Conservation (phyloP, 805 yeast species). For the Cyberlindnera galapagoensis region DNA sequence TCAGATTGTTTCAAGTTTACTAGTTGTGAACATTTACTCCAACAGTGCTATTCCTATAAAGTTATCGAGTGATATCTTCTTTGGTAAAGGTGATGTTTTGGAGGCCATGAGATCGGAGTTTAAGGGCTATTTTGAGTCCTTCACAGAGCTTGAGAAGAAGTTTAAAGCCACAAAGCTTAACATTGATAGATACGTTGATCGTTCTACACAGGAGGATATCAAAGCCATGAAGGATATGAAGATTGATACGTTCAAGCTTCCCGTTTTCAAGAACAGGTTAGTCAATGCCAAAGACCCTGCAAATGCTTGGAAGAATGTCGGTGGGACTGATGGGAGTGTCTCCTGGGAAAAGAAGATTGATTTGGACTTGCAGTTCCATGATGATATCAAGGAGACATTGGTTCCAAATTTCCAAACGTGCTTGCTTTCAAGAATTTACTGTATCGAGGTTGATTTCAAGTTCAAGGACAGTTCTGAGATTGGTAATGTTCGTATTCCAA, state of each 20-base stretch:
- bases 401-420: slow-evolving; percentile 62
- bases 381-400: slow-evolving; percentile 42
- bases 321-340: slow-evolving; percentile 1
- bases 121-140: slow-evolving; percentile 5
- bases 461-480: slow-evolving; percentile 23
- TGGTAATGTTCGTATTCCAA: slow-evolving; percentile 30
- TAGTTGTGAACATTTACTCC: slow-evolving; percentile 30
- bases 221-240: slow-evolving; percentile 17
- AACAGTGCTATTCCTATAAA: slow-evolving; percentile 35
- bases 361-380: slow-evolving; percentile 35
- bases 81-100: slow-evolving; percentile 18
- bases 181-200: slow-evolving; percentile 9
- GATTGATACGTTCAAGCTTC: slow-evolving; percentile 7
- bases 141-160: slow-evolving; percentile 14
- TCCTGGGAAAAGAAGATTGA: slow-evolving; percentile 22
- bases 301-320: slow-evolving; percentile 20
- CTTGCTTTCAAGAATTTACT: slow-evolving; percentile 51
- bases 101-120: slow-evolving; percentile 22
- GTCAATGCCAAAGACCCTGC: slow-evolving; percentile 19
- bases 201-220: slow-evolving; percentile 13
- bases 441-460: slow-evolving; percentile 40
- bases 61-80: slow-evolving; percentile 28
- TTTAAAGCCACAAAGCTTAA: slow-evolving; percentile 8
- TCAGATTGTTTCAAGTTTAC: slow-evolving; percentile 24
- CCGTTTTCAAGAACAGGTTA: slow-evolving; percentile 17